A percentile compares a stretch with the other conserved stretches of the same genome.
Evolutionary conservation across 768 basidiomycete genomes (phyloP).

Genomic region (Podaxis mareebaensis): DNA sequence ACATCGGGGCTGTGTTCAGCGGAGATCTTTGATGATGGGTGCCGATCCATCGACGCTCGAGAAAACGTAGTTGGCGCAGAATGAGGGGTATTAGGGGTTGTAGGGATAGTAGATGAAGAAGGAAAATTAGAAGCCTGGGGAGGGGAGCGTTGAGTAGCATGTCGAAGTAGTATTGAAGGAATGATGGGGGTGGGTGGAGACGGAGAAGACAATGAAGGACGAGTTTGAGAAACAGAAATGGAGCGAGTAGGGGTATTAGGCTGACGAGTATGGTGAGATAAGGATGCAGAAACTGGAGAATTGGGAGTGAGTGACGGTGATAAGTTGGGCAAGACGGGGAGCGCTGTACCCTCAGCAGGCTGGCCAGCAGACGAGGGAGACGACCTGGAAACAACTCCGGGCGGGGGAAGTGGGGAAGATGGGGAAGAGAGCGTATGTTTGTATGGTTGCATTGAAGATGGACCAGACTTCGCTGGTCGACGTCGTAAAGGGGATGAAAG

Average conservation of each 20-base stretch:
- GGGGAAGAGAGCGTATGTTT: background rate
- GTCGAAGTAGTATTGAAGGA: slow-evolving; percentile 15
- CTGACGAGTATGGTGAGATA: background rate
- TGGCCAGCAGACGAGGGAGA: slow-evolving; percentile 2
- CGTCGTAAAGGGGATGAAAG: background rate
- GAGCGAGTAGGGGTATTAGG: slow-evolving; percentile 7
- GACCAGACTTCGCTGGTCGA: background rate
- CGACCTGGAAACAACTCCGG: background rate
- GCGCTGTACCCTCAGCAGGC: background rate
- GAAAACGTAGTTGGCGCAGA: background rate
- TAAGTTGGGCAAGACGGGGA: background rate
- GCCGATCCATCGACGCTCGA: slow-evolving; percentile 5
- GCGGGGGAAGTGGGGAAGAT: background rate
- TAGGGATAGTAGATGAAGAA: background rate
- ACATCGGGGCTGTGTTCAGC: background rate
- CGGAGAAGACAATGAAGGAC: slow-evolving; percentile 11
- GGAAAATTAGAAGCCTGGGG: background rate
- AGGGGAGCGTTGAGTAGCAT: slow-evolving; percentile 12
- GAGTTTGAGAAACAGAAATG: background rate
- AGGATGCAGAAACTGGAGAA: slow-evolving; percentile 4
- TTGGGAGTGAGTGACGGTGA: slow-evolving; percentile 9
- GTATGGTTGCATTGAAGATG: background rate
- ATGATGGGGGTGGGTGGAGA: slow-evolving; percentile 13
- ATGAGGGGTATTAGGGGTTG: background rate
- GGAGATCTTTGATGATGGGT: background rate